Evolutionary conservation across 1,139 yeast species (phyloP).

Genomic region (Pichia norvegensis): DNA sequence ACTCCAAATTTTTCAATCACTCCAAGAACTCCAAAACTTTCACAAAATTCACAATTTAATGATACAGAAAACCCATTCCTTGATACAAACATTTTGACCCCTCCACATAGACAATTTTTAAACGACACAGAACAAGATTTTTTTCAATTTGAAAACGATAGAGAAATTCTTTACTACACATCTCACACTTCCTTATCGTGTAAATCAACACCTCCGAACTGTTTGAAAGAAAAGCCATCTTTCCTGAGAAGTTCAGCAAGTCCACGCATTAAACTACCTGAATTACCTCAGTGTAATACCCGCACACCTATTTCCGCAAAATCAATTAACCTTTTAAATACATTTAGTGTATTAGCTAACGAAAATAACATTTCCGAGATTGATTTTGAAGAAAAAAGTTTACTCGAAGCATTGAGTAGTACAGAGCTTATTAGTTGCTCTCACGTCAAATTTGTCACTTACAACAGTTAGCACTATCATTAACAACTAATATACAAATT

Average conservation of each 20-base stretch:
- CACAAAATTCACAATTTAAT: background rate
- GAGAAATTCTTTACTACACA: background rate
- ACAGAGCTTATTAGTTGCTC: slow-evolving; percentile 13
- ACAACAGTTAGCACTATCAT: slow-evolving; percentile 1
- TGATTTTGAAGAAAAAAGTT: slow-evolving; percentile 11
- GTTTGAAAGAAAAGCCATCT: background rate
- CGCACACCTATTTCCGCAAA: background rate
- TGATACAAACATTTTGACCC: background rate
- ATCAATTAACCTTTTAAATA: background rate
- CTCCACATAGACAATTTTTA: background rate
- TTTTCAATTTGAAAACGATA: background rate
- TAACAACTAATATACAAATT: background rate
- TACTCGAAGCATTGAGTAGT: slow-evolving; percentile 12
- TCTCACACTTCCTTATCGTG: background rate
- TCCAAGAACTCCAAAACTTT: background rate
- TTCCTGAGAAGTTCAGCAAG: background rate
- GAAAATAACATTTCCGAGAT: background rate
- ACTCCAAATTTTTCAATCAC: slow-evolving; percentile 7
- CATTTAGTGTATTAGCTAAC: background rate
- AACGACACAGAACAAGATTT: background rate
- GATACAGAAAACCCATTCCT: slow-evolving; percentile 2
- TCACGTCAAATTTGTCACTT: slow-evolving; percentile 7
- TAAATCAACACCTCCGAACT: background rate
- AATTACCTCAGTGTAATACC: background rate
- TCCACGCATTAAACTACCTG: background rate